Conservation (phyloP, 805 yeast species). For the Candida multigemmis region DNA sequence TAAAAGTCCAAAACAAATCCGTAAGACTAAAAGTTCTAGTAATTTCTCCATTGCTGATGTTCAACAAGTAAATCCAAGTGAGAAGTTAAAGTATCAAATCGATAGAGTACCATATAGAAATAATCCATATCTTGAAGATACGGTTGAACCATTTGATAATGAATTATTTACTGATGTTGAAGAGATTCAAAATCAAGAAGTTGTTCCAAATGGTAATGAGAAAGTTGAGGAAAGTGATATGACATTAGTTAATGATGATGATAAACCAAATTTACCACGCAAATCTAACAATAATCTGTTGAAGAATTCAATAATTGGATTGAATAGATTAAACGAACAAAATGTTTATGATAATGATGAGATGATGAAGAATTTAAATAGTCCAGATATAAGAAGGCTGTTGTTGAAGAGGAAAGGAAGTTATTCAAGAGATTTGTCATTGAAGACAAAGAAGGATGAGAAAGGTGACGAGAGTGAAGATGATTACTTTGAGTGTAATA, state of each 20-base stretch:
- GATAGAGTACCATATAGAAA: slow-evolving; percentile 14
- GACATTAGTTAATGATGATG: slow-evolving; percentile 4
- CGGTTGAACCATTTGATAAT: slow-evolving; percentile 1
- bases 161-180: neutral
- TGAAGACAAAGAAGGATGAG: no score
- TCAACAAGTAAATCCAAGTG: slow-evolving; percentile 5
- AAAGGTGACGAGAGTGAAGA: no score
- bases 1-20: slow-evolving; percentile 5
- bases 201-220: neutral
- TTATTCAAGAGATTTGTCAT: no score
- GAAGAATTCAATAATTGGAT: slow-evolving; percentile 28
- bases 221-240: slow-evolving; percentile 2
- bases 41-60: slow-evolving; percentile 12
- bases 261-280: slow-evolving; percentile 27
- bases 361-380: slow-evolving; percentile 8
- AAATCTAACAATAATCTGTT: slow-evolving; percentile 15
- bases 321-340: slow-evolving; percentile 27
- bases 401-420: no score
- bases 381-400: slow-evolving; percentile 15
- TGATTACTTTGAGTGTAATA: no score
- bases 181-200: neutral
- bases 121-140: slow-evolving; percentile 17
- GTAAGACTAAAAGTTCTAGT: slow-evolving; percentile 27
- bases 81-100: slow-evolving; percentile 8
- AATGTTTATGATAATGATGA: slow-evolving; percentile 9